phyloP scores from a whole-genome alignment of 83 land plant genomes.

The Larix sibirica region DNA sequence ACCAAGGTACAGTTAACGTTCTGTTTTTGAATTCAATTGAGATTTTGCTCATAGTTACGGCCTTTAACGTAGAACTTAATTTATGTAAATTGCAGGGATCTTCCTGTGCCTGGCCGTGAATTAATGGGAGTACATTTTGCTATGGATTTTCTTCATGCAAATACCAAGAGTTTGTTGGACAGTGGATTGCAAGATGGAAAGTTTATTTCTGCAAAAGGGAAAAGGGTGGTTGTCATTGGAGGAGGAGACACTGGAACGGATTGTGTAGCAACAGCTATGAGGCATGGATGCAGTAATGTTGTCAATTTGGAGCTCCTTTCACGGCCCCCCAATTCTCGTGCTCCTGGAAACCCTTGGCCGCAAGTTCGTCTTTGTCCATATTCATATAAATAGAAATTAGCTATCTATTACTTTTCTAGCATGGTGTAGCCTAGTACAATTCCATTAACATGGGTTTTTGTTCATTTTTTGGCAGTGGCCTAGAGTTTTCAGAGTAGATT shows the following conservation, averaged over 20 bases:
- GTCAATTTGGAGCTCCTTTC: constrained; percentile 94
- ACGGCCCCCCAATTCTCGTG: constrained; percentile 83
- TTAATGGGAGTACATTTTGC: constrained; percentile 92
- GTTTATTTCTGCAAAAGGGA: constrained; percentile 94
- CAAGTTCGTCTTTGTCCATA: constrained; percentile 51
- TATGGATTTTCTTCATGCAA: constrained; percentile 97
- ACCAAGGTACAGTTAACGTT: constrained; percentile 63
- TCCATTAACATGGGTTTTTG: background rate
- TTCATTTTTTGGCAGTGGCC: constrained; percentile 82
- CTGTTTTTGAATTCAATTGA: background rate
- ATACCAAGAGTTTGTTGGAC: constrained; percentile 97
- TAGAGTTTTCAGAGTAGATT: constrained; percentile 87
- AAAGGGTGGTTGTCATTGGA: constrained; percentile 96
- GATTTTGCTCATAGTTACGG: background rate
- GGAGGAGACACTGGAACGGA: constrained; percentile 99
- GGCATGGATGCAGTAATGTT: constrained; percentile 83
- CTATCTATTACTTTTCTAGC: background rate
- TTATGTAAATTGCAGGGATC: constrained; percentile 67
- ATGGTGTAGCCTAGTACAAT: background rate
- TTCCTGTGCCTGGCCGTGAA: constrained; percentile 88
- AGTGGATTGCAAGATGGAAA: constrained; percentile 84
- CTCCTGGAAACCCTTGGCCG: constrained; percentile 98
- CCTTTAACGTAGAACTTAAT: background rate
- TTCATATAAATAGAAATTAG: background rate
- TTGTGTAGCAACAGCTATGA: constrained; percentile 91